Base-by-base conservation (phyloP, 768 basidiomycete genomes). In the Lactarius evosmus region DNA sequence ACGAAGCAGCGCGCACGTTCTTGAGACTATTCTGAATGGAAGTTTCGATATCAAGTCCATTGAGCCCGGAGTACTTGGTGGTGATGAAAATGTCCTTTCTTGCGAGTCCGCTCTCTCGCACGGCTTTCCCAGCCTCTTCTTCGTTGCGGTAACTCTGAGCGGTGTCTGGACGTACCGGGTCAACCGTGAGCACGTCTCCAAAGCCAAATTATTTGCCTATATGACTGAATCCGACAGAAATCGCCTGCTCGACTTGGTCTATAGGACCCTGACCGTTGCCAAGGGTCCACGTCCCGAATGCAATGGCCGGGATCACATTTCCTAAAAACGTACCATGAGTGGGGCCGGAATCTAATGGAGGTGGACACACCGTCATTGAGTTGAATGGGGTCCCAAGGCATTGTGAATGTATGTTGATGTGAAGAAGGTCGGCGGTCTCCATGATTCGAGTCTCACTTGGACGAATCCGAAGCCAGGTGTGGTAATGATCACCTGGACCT, bases 201-300 rank as follows among this genome's bases (percentile, higher is more conserved):
- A 30, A 51, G 9, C 30, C 17, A n/a, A 6, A 22, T 33, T 16
- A 33, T 69, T 81, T 66, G 84, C 87, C 86, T 54, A 89, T 72
- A 69, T 88, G 87, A 54, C 75, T 74, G 76, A 87, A 87, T 3
- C 86, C 86, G 6, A 81, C 78, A 1, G 79, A 79, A 52, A 88
- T 74, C 2, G 86, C 87, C 69, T 86, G 84, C 67, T 83, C 83
- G 30, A 89, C 84, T 67, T 82, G 79, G 69, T 81, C 78, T 25
- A 78, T 78, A 6, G 82, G 72, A 29, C 73, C 75, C 63, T 82
- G 79, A 0, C 85, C 86, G 41, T 83, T 82, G 1, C 85, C 84
- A n/a, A 85, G 66, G 46, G 77, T 83, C 83, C 85, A 87, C 3
- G 87, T 87, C 33, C 86, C 87, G 69, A 84, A 86, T 66, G 79